A percentile compares a stretch with the other conserved stretches of the same genome.
Evolutionary conservation across 495 filamentous ascomycete species (phyloP).

Genomic region (Staphylotrichum longicolle): DNA sequence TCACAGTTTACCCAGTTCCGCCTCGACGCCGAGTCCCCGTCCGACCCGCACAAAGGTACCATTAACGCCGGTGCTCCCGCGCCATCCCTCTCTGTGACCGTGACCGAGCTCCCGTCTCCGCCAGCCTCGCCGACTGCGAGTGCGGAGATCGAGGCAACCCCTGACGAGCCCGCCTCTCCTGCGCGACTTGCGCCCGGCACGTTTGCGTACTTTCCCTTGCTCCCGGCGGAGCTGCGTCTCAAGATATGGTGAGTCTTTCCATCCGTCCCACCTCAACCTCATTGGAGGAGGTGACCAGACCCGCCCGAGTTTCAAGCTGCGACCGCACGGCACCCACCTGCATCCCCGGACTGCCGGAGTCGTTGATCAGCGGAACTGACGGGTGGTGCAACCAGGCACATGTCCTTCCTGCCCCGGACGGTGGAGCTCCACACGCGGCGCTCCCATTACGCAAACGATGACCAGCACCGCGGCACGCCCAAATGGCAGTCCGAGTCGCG

Average conservation of each 20-base stretch:
- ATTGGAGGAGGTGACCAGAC: background rate
- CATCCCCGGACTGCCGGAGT: too few species aligned
- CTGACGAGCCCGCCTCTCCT: background rate
- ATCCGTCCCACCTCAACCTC: background rate
- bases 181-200: constrained; percentile 1
- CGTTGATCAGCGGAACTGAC: constrained; percentile 9
- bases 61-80: background rate
- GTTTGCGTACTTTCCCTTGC: constrained; percentile 34
- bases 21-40: background rate
- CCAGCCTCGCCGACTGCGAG: background rate
- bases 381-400: constrained; percentile 14
- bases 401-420: constrained; percentile 34
- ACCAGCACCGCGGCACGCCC: constrained; percentile 3
- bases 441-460: constrained; percentile 30
- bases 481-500: constrained; percentile 34
- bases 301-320: background rate
- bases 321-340: background rate
- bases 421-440: constrained; percentile 36
- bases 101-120: constrained; percentile 9
- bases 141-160: background rate
- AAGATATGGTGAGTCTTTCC: constrained; percentile 31
- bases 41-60: background rate
- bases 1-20: background rate
- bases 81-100: constrained; percentile 8
- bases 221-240: constrained; percentile 41